phyloP scores from a whole-genome alignment of 2,329 filamentous ascomycete genomes.

The Beauveria caledonica region DNA sequence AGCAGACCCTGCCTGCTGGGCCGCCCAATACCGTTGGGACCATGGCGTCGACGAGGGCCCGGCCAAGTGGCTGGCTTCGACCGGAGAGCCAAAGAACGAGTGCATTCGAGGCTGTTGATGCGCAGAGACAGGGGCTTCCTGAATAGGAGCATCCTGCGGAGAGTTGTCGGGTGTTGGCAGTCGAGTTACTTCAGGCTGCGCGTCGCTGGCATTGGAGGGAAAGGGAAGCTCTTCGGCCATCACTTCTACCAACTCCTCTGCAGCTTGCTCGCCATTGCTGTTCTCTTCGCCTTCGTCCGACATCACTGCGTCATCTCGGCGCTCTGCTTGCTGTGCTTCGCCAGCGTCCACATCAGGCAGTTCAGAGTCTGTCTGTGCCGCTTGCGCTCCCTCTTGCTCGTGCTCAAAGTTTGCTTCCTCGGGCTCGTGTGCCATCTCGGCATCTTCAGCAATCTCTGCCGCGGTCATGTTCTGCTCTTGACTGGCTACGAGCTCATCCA shows the following conservation, averaged over 20 bases:
- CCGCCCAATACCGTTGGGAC: neutral
- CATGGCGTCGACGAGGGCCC: neutral
- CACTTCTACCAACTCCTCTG: constrained; percentile 13
- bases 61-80: neutral
- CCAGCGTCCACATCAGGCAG: neutral
- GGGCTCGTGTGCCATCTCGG: neutral
- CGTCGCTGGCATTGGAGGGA: neutral
- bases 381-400: neutral
- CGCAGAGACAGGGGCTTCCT: neutral
- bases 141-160: neutral
- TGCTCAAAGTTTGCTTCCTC: neutral
- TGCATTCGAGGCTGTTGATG: neutral
- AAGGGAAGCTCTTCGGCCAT: constrained; percentile 12
- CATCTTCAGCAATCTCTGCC: neutral
- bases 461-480: neutral
- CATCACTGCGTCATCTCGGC: constrained; percentile 6
- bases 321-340: neutral
- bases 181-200: neutral
- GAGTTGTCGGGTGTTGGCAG: neutral
- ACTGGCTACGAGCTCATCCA: neutral
- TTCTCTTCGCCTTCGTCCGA: neutral
- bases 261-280: constrained; percentile 10
- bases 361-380: neutral
- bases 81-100: neutral
- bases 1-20: neutral